A percentile compares a stretch with the other conserved stretches of the same genome.
Conservation (phyloP, 441 rosid genomes). For the Mallotus repandus region DNA sequence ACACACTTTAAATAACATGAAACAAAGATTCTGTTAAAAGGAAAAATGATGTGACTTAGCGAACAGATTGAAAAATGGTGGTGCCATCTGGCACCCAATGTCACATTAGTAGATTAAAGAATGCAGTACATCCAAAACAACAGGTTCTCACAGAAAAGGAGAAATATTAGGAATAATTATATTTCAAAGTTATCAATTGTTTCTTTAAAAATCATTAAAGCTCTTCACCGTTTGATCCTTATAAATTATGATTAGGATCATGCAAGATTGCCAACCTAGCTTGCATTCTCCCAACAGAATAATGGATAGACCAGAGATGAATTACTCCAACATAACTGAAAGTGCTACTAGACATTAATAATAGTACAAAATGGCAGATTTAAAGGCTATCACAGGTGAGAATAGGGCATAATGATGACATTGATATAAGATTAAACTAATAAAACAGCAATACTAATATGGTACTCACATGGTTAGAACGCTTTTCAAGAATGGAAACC, state of each 20-base stretch:
- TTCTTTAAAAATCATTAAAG: not conserved
- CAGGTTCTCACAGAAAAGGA: not conserved
- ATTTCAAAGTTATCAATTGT: not conserved
- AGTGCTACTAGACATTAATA: not conserved
- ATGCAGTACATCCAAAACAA: not conserved
- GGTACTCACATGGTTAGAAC: slow-evolving; percentile 63
- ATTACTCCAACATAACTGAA: not conserved
- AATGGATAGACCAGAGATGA: not conserved
- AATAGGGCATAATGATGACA: not conserved
- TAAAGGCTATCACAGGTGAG: not conserved
- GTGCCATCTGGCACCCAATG: not conserved
- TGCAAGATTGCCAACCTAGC: not conserved
- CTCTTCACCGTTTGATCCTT: not conserved
- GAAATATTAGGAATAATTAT: not conserved
- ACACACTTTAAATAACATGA: not conserved
- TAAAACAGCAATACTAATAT: slow-evolving; percentile 1
- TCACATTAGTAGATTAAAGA: not conserved
- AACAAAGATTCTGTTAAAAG: not conserved
- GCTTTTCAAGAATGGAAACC: slow-evolving; percentile 80
- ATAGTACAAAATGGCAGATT: not conserved
- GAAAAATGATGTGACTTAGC: not conserved
- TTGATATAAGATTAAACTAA: not conserved
- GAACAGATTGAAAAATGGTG: not conserved
- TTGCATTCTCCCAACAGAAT: not conserved
- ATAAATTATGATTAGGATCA: not conserved